Conservation (phyloP, 1,284 basidiomycete genomes). For the Takashimella tepidaria region DNA sequence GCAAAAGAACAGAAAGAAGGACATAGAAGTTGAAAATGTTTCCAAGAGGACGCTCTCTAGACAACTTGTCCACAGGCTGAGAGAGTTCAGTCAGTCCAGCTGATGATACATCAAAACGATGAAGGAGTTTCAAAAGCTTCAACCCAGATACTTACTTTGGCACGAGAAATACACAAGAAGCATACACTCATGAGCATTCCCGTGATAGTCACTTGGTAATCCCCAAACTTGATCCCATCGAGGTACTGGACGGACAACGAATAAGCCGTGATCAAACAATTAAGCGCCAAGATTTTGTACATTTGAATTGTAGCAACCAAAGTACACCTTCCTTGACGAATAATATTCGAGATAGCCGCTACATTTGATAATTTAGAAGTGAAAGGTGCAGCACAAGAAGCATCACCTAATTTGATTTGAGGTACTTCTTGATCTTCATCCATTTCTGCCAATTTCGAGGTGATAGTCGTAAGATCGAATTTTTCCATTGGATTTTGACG, state of each 20-base stretch:
- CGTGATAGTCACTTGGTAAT: constrained; percentile 88
- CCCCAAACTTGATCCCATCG: constrained; percentile 96
- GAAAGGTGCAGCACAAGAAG: constrained; percentile 92
- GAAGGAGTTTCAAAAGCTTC: too few species aligned
- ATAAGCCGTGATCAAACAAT: constrained; percentile 93
- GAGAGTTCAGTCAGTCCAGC: too few species aligned
- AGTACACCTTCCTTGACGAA: constrained; percentile 92
- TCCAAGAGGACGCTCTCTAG: constrained; percentile 79
- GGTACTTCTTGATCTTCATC: constrained; percentile 84
- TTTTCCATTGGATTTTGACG: constrained; percentile 84
- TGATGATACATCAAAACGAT: too few species aligned
- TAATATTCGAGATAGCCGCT: constrained; percentile 87
- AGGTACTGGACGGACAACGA: constrained; percentile 92
- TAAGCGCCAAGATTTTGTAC: constrained; percentile 96
- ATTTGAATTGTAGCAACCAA: constrained; percentile 95
- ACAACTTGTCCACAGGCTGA: constrained; percentile 82
- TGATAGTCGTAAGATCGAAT: constrained; percentile 84
- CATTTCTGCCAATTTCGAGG: constrained; percentile 82
- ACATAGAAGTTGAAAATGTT: constrained; percentile 97
- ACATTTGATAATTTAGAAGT: constrained; percentile 93
- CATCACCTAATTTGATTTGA: constrained; percentile 94
- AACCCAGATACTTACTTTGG: constrained; percentile 79
- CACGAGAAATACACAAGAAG: constrained; percentile 92
- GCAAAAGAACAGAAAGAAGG: constrained; percentile 76
- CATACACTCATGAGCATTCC: constrained; percentile 96